A percentile compares a stretch with the other conserved stretches of the same genome.
Conservation (phyloP, 495 filamentous ascomycete genomes). For the Aspergillus steynii region DNA sequence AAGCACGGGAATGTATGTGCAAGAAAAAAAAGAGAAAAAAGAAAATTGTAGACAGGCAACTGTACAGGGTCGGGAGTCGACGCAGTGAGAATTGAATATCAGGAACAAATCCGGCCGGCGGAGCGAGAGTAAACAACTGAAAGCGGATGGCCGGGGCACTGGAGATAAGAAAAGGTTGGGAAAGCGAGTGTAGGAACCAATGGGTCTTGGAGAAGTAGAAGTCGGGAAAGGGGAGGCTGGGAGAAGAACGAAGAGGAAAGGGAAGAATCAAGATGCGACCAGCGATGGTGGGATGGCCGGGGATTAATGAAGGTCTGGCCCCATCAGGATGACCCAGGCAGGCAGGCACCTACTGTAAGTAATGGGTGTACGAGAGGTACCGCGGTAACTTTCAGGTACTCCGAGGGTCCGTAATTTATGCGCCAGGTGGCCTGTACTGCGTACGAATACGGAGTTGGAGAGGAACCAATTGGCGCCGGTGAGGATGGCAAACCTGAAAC, state of each 20-base stretch:
- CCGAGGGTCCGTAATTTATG: too few relatives aligned
- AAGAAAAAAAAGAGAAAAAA: constrained; percentile 7
- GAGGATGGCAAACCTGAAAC: background rate
- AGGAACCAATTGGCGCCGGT: background rate
- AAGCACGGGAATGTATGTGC: too few relatives aligned
- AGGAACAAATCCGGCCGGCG: background rate
- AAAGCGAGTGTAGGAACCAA: background rate
- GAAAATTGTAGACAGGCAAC: background rate
- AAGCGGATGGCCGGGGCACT: background rate
- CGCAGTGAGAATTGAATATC: background rate
- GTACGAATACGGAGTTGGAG: constrained; percentile 1
- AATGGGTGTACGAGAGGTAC: too few relatives aligned
- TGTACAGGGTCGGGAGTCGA: background rate
- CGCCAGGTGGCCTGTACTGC: too few relatives aligned
- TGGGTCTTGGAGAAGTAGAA: background rate
- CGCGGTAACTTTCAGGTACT: too few relatives aligned
- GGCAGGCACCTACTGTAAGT: too few relatives aligned
- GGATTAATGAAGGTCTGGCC: constrained; percentile 6
- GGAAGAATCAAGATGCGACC: constrained; percentile 15
- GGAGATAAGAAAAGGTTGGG: background rate
- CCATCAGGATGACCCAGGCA: too few relatives aligned
- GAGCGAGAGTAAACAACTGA: background rate
- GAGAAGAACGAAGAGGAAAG: constrained; percentile 19
- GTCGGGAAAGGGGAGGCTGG: background rate
- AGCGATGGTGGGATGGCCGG: constrained; percentile 8